Conservation (phyloP, 148 eudicot genomes). For the Euryodendron excelsum region DNA sequence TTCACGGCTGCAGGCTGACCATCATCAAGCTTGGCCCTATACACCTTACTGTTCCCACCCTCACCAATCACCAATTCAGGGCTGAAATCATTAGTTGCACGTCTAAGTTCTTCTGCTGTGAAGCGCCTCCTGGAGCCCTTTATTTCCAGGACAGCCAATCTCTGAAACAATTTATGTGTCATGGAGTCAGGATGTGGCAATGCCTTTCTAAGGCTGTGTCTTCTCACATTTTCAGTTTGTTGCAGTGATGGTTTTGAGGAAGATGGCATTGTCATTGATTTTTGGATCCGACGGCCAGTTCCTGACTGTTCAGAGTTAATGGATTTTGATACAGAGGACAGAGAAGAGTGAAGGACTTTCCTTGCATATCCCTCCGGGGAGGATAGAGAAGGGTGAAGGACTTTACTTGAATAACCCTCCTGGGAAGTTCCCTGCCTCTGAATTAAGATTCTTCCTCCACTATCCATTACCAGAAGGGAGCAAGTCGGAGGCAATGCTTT, state of each 20-base stretch:
- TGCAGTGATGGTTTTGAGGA: constrained; percentile 23
- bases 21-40: constrained; percentile 16
- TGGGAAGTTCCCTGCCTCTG: constrained; percentile 39
- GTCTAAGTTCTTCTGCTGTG: constrained; percentile 17
- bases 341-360: constrained; percentile 13
- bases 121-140: constrained; percentile 21
- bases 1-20: constrained; percentile 32
- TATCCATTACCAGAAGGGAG: constrained; percentile 31
- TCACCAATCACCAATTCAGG: constrained; percentile 28
- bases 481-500: constrained; percentile 42
- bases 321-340: constrained; percentile 17
- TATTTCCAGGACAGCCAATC: constrained; percentile 24
- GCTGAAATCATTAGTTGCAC: constrained; percentile 25
- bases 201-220: neutral
- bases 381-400: constrained; percentile 20
- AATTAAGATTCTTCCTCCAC: constrained; percentile 27
- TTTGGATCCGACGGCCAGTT: constrained; percentile 15
- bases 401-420: constrained; percentile 22
- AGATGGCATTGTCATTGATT: constrained; percentile 32
- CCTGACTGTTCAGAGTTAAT: neutral
- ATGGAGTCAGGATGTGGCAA: neutral
- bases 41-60: constrained; percentile 30
- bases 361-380: constrained; percentile 31
- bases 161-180: constrained; percentile 18
- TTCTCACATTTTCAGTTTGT: neutral